Evolutionary conservation across 1,139 yeast genomes (phyloP).

Genomic region (Suhomyces anneliseae): DNA sequence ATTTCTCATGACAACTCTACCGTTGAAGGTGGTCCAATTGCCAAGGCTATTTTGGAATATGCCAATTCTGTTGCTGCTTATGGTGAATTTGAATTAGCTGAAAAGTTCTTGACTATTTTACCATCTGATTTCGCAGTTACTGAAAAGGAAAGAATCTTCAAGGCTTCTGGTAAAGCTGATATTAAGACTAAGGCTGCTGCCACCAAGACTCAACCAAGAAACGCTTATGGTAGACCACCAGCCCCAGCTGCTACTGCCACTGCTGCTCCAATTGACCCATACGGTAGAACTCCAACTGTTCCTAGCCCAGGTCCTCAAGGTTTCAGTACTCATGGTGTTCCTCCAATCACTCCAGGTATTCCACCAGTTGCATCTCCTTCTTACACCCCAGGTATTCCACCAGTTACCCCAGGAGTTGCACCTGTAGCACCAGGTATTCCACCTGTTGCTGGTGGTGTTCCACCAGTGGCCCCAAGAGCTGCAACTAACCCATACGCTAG

Average conservation of each 20-base stretch:
- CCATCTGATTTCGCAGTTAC: slow-evolving; percentile 58
- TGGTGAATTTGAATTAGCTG: slow-evolving; percentile 85
- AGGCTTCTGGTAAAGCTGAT: slow-evolving; percentile 43
- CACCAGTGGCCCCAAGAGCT: slow-evolving; percentile 8
- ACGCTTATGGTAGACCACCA: slow-evolving; percentile 12
- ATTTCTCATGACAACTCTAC: slow-evolving; percentile 43
- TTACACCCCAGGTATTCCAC: slow-evolving; percentile 2
- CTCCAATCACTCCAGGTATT: slow-evolving; percentile 6
- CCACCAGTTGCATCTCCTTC: slow-evolving; percentile 5
- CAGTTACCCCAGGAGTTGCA: slow-evolving; percentile 1
- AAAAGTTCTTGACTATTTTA: slow-evolving; percentile 62
- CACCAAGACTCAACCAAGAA: slow-evolving; percentile 7
- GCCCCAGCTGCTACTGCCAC: slow-evolving; percentile 7
- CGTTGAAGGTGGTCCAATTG: slow-evolving; percentile 51
- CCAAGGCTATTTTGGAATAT: slow-evolving; percentile 69
- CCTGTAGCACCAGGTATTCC: slow-evolving; percentile 12
- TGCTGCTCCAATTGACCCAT: neutral
- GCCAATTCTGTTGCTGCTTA: slow-evolving; percentile 76
- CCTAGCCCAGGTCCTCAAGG: neutral
- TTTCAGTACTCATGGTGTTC: slow-evolving; percentile 4
- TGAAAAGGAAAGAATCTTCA: slow-evolving; percentile 77
- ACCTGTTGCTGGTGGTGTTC: slow-evolving; percentile 16
- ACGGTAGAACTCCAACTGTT: neutral
- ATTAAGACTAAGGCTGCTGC: slow-evolving; percentile 6
- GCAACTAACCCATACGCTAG: slow-evolving; percentile 24